Percentiles rank a stretch among this genome's conserved stretches.
These are phyloP conservation scores for Phyllosticta citrichinensis DNA, from an alignment of 2,329 filamentous ascomycete species.

Conservation along the genomic window DNA sequence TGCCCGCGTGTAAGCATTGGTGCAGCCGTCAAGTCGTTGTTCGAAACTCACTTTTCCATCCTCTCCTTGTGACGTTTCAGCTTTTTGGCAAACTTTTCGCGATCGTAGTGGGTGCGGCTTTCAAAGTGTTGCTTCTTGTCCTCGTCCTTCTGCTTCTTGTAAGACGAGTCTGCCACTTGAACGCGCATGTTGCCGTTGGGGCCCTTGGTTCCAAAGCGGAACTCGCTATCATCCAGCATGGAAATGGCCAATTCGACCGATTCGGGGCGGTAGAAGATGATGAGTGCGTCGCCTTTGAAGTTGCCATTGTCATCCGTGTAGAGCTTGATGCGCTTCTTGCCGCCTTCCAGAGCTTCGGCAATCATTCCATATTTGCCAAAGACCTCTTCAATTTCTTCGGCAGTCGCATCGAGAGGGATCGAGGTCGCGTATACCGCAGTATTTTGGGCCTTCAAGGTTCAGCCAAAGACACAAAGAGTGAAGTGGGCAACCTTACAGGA, in stretches of 20 bases:
- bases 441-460: neutral
- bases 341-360: conserved; percentile 85
- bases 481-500: conserved; percentile 20
- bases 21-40: too few relatives aligned
- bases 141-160: conserved; percentile 73
- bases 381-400: conserved; percentile 69
- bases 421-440: conserved; percentile 70
- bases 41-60: conserved; percentile 51
- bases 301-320: conserved; percentile 72
- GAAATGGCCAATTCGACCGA: conserved; percentile 80
- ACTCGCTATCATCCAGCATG: conserved; percentile 72
- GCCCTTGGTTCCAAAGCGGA: conserved; percentile 52
- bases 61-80: conserved; percentile 90
- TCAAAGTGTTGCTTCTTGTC: conserved; percentile 29
- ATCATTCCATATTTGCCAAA: conserved; percentile 90
- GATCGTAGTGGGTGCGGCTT: conserved; percentile 12
- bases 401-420: conserved; percentile 67
- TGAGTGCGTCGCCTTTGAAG: conserved; percentile 87
- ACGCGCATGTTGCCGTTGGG: conserved; percentile 60
- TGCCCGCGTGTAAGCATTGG: conserved; percentile 26
- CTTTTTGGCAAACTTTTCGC: conserved; percentile 39
- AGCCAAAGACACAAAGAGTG: conserved; percentile 13
- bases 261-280: conserved; percentile 92
- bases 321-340: conserved; percentile 81
- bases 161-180: conserved; percentile 76